Base-by-base conservation (phyloP, 2,329 filamentous ascomycete genomes). In the Massarina eburnea region DNA sequence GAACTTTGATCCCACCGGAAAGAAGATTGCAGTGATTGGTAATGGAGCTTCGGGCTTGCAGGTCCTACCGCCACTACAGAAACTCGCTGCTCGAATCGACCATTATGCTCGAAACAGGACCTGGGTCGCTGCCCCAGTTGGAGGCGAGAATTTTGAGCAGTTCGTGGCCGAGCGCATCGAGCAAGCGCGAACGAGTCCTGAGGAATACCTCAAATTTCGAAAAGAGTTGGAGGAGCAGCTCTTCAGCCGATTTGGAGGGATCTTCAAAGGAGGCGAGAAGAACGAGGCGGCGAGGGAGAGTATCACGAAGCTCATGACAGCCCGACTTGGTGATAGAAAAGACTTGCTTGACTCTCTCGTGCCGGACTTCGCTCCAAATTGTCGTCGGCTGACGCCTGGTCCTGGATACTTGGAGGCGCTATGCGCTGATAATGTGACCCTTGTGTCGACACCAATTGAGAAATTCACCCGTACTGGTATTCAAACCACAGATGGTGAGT, bases 31-130 rank as follows among this genome's bases (percentile, higher is more conserved):
- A 8, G 39, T 46, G 3, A 46, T 46, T 14, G 41, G 83, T 17
- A 84, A 80, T 0, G 82, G 82, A 1, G 78, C 81, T 0, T 79
- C 79, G 0, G 82, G 82, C 0, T 77, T 84, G 1, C 82, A 85
- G 52, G 76, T 83, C 41, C 72, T 76, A 1, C 83, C 86, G 44
- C 79, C 78, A 29, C 80, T 75, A 2, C 74, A 75, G 1, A 55
- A 81, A 82, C 51, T 63, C 76, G 72, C 21, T 76, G 55, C 76
- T 83, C 1, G 72, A 67, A 14, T 62, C 39, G 58, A 30, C 85
- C 12, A 73, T 64, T 22, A 79, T 84, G 43, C 84, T 81, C 67
- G 81, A 83, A 59, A 2, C 81, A 83, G 1, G 83, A 85, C 52
- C 65, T 83, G 72, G 75, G 5, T 73, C 73, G 50, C 65, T 48